Evolutionary conservation across 2,329 filamentous ascomycete species (phyloP), one percentile per base, ranked within the genome.

Genomic region (Graphiopsis chlorocephala): DNA sequence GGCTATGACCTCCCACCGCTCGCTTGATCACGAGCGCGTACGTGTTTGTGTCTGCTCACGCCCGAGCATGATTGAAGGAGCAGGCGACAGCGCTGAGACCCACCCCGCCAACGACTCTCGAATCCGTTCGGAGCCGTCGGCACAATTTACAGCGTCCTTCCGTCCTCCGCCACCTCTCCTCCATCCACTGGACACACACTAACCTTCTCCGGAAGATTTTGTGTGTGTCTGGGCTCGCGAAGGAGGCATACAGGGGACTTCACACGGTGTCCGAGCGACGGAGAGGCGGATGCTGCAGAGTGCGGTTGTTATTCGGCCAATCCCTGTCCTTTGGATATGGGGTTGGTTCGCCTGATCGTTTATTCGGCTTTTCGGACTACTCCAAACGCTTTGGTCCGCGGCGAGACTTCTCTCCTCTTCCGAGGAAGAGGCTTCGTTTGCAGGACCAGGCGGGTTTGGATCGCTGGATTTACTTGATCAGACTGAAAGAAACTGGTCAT

Each of bases 321-420:
- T 76, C 74, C 74, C 69, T 75, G 69, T 76, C 74, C 70, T 66
- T 60, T 69, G 69, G 72, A 74, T 70, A 66, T 52, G 68, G 74
- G 74, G 73, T 75, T 73, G 73, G 68, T 72, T 74, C 67, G 61
- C 55, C 61, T 42, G 58, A 59, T 57, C 38, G 61, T 38, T 56
- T 33, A 48, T 33, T 26, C 45, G 60, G 53, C 56, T 62, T 45
- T 45, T 20, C 61, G 33, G 63, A 38, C 61, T 65, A 59, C 57
- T 62, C 45, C 52, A 63, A 61, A 61, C 63, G 61, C 42, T 64
- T 47, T 35, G 61, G 45, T 23, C 28, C 50, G 45, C 55, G 35
- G 28, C 50, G 28, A 56, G n/a, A 55, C 29, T 33, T 56, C 31
- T 25, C 14, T 38, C 10, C 20, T 53, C 10, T 12, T 11, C n/a